Conservation (phyloP, 306 rosid genomes). For the Spatholobus suberectus region DNA sequence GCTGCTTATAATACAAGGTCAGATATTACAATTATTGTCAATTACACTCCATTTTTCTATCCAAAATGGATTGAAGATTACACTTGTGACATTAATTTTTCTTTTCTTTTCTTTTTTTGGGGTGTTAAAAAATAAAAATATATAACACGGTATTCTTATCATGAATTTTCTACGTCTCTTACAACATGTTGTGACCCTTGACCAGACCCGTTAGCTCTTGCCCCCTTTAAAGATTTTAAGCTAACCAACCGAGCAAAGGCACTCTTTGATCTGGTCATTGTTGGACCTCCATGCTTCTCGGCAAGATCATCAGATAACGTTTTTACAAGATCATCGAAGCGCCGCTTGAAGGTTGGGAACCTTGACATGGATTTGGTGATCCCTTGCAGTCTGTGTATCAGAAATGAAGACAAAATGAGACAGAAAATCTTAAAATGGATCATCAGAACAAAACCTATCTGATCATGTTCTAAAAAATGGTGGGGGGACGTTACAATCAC, state of each 20-base stretch:
- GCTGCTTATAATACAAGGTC: neutral
- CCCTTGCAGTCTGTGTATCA: slow-evolving; percentile 75
- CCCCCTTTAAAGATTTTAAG: slow-evolving; percentile 59
- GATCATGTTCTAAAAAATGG: neutral
- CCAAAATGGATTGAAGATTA: neutral
- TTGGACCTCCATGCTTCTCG: slow-evolving; percentile 50
- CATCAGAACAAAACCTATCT: neutral
- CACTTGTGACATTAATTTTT: neutral
- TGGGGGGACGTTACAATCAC: too few species aligned
- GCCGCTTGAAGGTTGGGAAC: slow-evolving; percentile 84
- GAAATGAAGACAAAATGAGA: slow-evolving; percentile 16
- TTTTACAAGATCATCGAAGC: slow-evolving; percentile 67
- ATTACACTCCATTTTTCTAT: neutral
- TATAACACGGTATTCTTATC: neutral
- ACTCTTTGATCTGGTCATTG: slow-evolving; percentile 78
- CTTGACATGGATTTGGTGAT: slow-evolving; percentile 89
- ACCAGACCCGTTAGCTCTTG: slow-evolving; percentile 55
- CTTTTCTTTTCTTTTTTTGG: neutral
- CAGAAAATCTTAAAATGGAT: too few species aligned
- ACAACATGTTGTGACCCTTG: slow-evolving; percentile 53
- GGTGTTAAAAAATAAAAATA: neutral
- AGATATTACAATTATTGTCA: neutral
- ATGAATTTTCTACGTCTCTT: slow-evolving; percentile 57
- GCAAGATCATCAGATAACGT: slow-evolving; percentile 60
- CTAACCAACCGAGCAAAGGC: slow-evolving; percentile 71